Evolutionary conservation across 768 basidiomycete species (phyloP).

Genomic region (Phaeolepiota aurea): DNA sequence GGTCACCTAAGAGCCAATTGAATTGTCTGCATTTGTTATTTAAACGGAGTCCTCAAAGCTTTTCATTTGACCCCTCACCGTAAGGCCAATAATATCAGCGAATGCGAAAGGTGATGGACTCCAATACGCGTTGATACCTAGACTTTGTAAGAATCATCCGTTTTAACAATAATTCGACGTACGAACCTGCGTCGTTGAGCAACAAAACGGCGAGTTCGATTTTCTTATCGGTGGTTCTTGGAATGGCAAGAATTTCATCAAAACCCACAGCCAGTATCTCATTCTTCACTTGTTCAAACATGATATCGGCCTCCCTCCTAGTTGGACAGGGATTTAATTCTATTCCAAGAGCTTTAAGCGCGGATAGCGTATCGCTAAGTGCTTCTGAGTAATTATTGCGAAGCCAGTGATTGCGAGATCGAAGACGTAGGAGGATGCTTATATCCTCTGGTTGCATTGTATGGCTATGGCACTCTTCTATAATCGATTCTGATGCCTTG

Average conservation of each 20-base stretch:
- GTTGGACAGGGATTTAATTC: slow-evolving; percentile 49
- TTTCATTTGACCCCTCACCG: slow-evolving; percentile 39
- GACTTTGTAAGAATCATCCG: not conserved
- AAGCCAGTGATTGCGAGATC: slow-evolving; percentile 58
- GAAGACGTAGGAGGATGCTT: slow-evolving; percentile 46
- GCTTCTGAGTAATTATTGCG: slow-evolving; percentile 48
- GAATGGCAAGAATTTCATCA: slow-evolving; percentile 56
- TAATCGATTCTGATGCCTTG: slow-evolving; percentile 38
- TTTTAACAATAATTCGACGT: too few species aligned
- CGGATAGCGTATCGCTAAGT: slow-evolving; percentile 47
- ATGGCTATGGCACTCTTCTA: slow-evolving; percentile 46
- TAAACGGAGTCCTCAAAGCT: not conserved
- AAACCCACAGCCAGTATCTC: slow-evolving; percentile 65
- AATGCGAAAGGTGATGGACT: slow-evolving; percentile 46
- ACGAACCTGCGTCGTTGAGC: slow-evolving; percentile 59
- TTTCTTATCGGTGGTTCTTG: slow-evolving; percentile 48
- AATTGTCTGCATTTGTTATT: slow-evolving; percentile 37
- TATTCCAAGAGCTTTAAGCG: slow-evolving; percentile 54
- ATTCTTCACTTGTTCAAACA: slow-evolving; percentile 66
- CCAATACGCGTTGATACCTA: slow-evolving; percentile 69
- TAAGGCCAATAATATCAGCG: slow-evolving; percentile 56
- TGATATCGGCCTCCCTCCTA: slow-evolving; percentile 44
- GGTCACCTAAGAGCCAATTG: slow-evolving; percentile 52
- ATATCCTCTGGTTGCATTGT: slow-evolving; percentile 43
- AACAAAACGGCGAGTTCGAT: slow-evolving; percentile 58